Percentiles rank a stretch among this genome's conserved stretches.
Conservation (phyloP, 768 basidiomycete genomes). For the Suillus plorans region DNA sequence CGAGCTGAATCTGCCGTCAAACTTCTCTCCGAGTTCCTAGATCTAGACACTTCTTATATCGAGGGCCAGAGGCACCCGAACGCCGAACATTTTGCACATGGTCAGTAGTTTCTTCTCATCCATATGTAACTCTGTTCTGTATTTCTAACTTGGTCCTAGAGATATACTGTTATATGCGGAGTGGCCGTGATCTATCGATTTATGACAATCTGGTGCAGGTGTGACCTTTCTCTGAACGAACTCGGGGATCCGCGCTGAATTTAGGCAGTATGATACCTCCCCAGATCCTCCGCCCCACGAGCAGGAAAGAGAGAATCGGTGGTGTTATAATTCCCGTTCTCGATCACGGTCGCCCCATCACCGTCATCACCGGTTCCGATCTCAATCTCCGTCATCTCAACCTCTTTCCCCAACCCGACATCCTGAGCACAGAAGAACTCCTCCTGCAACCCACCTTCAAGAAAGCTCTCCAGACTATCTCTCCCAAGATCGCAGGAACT, state of each 20-base stretch:
- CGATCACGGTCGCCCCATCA: constrained; percentile 23
- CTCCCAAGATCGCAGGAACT: constrained; percentile 4
- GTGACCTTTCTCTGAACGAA: constrained; percentile 4
- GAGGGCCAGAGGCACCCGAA: constrained; percentile 61
- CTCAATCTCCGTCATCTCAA: constrained; percentile 15
- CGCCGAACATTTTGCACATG: constrained; percentile 94
- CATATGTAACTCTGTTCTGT: constrained; percentile 1
- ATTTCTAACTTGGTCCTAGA: constrained; percentile 45
- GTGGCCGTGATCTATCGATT: constrained; percentile 76
- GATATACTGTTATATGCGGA: constrained; percentile 85
- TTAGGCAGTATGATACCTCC: constrained; percentile 58
- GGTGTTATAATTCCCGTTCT: constrained; percentile 28
- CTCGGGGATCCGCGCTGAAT: constrained; percentile 12
- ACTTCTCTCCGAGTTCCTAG: constrained; percentile 84
- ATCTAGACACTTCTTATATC: constrained; percentile 62
- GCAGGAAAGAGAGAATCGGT: constrained; percentile 24
- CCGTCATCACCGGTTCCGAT: constrained; percentile 24
- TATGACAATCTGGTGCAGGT: constrained; percentile 88
- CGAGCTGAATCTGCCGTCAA: constrained; percentile 87
- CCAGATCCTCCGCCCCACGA: constrained; percentile 37
- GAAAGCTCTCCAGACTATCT: constrained; percentile 10
- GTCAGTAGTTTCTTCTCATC: constrained; percentile 41
- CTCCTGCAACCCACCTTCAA: constrained; percentile 1
- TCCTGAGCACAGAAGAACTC: constrained; percentile 11
- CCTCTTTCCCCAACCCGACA: background rate